These are phyloP conservation scores for Tulasnella sp. DNA, from an alignment of 768 basidiomycete genomes.

Conservation along the genomic window DNA sequence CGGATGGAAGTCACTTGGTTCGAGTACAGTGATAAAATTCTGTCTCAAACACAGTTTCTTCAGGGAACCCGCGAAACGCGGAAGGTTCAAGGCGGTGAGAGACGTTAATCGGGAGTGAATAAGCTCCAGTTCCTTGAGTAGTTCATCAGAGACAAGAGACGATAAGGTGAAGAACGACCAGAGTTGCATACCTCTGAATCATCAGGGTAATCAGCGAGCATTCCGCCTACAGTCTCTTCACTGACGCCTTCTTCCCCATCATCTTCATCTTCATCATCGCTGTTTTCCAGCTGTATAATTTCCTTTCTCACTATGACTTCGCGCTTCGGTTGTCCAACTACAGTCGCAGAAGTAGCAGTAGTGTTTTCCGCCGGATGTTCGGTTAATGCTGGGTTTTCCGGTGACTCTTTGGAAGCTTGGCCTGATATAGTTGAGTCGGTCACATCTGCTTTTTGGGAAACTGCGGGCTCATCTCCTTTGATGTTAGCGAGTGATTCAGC, in stretches of 20 bases:
- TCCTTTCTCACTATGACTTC: slow-evolving; percentile 17
- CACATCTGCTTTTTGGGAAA: background rate
- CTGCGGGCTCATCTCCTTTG: background rate
- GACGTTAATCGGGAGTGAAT: slow-evolving; percentile 66
- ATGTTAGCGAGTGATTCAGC: background rate
- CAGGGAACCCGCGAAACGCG: slow-evolving; percentile 56
- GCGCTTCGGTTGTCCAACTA: background rate
- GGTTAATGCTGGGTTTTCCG: too few species aligned
- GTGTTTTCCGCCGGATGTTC: too few species aligned
- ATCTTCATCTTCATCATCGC: slow-evolving; percentile 8
- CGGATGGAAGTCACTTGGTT: slow-evolving; percentile 54
- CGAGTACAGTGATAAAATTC: slow-evolving; percentile 62
- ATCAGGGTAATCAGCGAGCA: slow-evolving; percentile 66
- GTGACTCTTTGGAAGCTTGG: too few species aligned
- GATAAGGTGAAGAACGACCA: background rate
- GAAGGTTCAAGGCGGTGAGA: slow-evolving; percentile 36
- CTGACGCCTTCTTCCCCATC: slow-evolving; percentile 11
- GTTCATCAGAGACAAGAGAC: slow-evolving; percentile 13
- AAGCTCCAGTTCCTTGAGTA: slow-evolving; percentile 66
- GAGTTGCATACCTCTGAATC: slow-evolving; percentile 57
- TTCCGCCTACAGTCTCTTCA: slow-evolving; percentile 33
- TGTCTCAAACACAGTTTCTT: slow-evolving; percentile 73
- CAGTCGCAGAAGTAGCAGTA: background rate
- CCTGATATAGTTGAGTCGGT: background rate
- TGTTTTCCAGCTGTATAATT: slow-evolving; percentile 19